Evolutionary conservation across 2,329 filamentous ascomycete species (phyloP).

Genomic region (Dactylonectria macrodidyma): DNA sequence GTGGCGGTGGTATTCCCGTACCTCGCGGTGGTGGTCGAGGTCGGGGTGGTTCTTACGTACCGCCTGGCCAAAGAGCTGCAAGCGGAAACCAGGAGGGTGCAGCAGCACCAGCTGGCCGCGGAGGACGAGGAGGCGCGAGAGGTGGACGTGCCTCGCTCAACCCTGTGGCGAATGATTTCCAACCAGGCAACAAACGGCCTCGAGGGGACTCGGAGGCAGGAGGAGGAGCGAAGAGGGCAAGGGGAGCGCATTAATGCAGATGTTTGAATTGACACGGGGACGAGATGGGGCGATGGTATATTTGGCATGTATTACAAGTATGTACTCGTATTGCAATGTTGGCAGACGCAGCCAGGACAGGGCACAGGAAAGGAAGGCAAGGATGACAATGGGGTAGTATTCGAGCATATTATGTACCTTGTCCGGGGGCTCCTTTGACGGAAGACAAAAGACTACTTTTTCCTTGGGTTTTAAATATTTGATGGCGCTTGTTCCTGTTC

Average conservation of each 20-base stretch:
- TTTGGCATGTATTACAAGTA: conserved; percentile 44
- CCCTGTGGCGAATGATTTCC: conserved; percentile 68
- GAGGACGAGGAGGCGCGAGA: conserved; percentile 59
- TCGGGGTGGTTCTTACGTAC: conserved; percentile 55
- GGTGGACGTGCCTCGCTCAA: conserved; percentile 63
- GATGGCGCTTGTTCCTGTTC: background rate
- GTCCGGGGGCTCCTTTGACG: conserved; percentile 42
- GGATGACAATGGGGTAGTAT: conserved; percentile 29
- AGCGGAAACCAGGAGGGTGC: conserved; percentile 56
- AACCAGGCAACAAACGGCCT: conserved; percentile 70
- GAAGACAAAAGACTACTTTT: conserved; percentile 42
- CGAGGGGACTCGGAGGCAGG: conserved; percentile 66
- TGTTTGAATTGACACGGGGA: background rate
- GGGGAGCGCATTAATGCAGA: conserved; percentile 55
- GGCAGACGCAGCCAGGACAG: conserved; percentile 32
- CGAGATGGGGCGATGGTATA: conserved; percentile 27
- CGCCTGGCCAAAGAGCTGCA: conserved; percentile 55
- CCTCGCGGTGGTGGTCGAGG: conserved; percentile 58
- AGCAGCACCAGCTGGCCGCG: conserved; percentile 49
- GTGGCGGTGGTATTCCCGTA: conserved; percentile 60
- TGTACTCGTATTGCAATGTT: conserved; percentile 37
- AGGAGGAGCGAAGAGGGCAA: conserved; percentile 59
- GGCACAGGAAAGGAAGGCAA: conserved; percentile 34
- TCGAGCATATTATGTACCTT: conserved; percentile 35
- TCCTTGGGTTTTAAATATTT: conserved; percentile 23